Percentiles rank a stretch among this genome's conserved stretches.
These are phyloP conservation scores for Cytospora leucostoma DNA, from an alignment of 2,329 filamentous ascomycete species.

Conservation along the genomic window DNA sequence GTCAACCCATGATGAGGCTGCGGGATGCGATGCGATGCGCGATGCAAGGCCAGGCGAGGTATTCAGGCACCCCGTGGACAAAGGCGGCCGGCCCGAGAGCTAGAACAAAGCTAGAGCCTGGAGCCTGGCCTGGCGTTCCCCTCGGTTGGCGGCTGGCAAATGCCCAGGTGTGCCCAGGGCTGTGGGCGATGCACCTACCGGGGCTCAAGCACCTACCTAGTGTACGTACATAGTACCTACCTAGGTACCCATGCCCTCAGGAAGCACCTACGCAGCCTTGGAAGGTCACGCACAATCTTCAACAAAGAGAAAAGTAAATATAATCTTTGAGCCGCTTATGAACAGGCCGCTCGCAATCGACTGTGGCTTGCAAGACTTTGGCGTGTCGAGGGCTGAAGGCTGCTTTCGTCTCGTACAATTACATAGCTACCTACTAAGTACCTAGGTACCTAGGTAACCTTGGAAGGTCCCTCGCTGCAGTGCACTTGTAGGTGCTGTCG, in stretches of 20 bases:
- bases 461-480: no score
- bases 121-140: neutral
- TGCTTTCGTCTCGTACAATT: neutral
- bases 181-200: neutral
- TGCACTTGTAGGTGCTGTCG: no score
- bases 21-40: conserved; percentile 6
- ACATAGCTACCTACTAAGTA: no score
- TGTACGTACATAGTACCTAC: no score
- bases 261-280: no score
- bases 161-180: neutral
- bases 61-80: neutral
- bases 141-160: neutral
- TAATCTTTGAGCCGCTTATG: neutral
- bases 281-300: neutral
- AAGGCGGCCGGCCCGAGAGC: conserved; percentile 2
- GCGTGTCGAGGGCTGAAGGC: neutral
- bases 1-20: conserved; percentile 12
- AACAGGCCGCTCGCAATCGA: neutral
- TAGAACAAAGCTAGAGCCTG: neutral
- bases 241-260: neutral
- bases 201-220: neutral
- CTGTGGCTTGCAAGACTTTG: neutral
- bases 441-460: no score
- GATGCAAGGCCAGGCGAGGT: no score
- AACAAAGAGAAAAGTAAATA: neutral